Conservation (phyloP, 768 basidiomycete species). For the Russula dissimulans region DNA sequence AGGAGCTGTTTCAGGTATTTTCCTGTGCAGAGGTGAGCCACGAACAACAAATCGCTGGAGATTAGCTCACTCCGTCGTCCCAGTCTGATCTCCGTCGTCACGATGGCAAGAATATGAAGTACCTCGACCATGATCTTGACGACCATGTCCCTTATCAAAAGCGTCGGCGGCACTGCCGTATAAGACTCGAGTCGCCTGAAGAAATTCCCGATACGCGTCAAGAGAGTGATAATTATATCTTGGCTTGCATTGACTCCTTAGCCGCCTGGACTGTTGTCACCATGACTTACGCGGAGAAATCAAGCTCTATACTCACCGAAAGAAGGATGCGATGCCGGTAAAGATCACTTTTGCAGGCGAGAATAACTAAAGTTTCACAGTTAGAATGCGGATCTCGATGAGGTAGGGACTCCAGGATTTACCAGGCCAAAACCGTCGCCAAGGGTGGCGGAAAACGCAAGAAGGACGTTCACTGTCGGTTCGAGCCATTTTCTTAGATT, state of each 20-base stretch:
- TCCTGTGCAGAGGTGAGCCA: neutral
- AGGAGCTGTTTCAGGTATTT: neutral
- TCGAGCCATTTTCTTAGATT: neutral
- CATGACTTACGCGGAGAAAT: neutral
- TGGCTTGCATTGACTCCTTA: neutral
- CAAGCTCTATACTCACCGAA: neutral
- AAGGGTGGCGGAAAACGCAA: neutral
- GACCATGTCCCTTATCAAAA: neutral
- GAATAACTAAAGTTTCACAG: neutral
- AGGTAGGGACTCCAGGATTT: neutral
- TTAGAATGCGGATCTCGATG: neutral
- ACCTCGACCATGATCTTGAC: neutral
- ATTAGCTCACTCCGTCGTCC: neutral
- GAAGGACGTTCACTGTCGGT: neutral
- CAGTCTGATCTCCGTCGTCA: neutral
- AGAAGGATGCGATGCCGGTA: neutral
- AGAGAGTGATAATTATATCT: neutral
- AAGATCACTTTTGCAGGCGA: neutral
- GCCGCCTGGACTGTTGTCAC: neutral
- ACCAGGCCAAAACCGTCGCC: neutral
- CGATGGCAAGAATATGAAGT: neutral
- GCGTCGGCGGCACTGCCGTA: neutral
- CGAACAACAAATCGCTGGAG: neutral
- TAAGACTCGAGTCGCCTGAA: neutral
- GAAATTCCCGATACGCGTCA: neutral